These are phyloP conservation scores for Lentinus brumalis DNA, from an alignment of 768 basidiomycete genomes.

Conservation along the genomic window DNA sequence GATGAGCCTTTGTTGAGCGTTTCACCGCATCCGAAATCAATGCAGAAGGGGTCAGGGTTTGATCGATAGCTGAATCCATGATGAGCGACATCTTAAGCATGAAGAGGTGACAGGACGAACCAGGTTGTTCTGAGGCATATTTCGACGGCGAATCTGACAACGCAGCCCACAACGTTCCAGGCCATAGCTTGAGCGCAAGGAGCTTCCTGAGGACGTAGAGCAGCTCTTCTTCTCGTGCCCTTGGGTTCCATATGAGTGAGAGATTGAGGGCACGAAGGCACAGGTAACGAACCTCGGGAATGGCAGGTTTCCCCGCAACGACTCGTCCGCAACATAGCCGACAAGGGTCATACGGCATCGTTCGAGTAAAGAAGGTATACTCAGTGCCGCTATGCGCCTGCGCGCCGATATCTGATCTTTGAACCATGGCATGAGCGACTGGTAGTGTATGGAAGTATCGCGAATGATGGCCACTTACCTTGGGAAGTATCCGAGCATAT, in stretches of 20 bases:
- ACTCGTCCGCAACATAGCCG: conserved; percentile 82
- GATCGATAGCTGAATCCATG: conserved; percentile 39
- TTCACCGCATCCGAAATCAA: conserved; percentile 72
- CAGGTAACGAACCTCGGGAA: conserved; percentile 68
- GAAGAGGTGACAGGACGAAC: conserved; percentile 39
- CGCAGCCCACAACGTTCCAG: conserved; percentile 77
- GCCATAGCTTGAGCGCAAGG: conserved; percentile 69
- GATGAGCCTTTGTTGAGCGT: conserved; percentile 76
- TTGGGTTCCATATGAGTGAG: conserved; percentile 29
- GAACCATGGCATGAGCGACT: neutral
- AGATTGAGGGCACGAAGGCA: neutral
- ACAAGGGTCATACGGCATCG: conserved; percentile 73
- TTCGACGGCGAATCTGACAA: conserved; percentile 64
- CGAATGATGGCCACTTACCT: conserved; percentile 41
- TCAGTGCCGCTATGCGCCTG: conserved; percentile 70
- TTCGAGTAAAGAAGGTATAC: conserved; percentile 69
- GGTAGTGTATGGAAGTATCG: neutral
- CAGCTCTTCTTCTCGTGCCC: conserved; percentile 87
- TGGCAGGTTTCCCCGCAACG: conserved; percentile 82
- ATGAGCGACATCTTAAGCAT: conserved; percentile 3
- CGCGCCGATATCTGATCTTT: conserved; percentile 64
- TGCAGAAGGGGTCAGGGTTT: conserved; percentile 47
- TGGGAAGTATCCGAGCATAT: conserved; percentile 69
- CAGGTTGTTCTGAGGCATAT: conserved; percentile 55
- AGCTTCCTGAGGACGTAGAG: conserved; percentile 82